Percentiles rank a stretch among this genome's conserved stretches.
Evolutionary conservation across 495 filamentous ascomycete species (phyloP).

Genomic region (Annulohypoxylon nitens): DNA sequence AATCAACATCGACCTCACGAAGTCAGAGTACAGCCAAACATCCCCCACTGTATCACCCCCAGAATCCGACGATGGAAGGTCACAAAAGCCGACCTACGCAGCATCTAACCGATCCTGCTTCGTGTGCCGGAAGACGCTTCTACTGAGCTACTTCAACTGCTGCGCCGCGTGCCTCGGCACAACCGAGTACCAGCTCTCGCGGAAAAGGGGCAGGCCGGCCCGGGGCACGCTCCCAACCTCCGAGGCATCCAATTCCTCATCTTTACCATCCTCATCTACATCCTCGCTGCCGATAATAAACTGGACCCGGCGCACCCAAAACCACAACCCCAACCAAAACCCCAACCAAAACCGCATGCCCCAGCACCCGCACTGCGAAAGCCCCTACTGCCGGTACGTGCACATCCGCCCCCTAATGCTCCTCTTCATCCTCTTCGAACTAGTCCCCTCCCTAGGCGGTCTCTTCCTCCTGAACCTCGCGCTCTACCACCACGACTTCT

Average conservation of each 20-base stretch:
- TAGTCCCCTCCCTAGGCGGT: constrained; percentile 12
- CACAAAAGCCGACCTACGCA: neutral
- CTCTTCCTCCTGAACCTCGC: constrained; percentile 28
- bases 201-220: neutral
- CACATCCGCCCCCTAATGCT: constrained; percentile 33
- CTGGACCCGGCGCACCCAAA: neutral
- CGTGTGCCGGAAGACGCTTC: constrained; percentile 47
- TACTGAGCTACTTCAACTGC: constrained; percentile 48
- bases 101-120: constrained; percentile 51
- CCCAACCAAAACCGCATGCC: no score
- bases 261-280: constrained; percentile 9
- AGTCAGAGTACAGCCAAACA: constrained; percentile 21
- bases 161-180: constrained; percentile 40
- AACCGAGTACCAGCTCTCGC: constrained; percentile 10
- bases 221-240: constrained; percentile 9
- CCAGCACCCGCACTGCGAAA: constrained; percentile 29
- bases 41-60: constrained; percentile 10
- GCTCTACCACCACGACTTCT: constrained; percentile 39
- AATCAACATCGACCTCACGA: constrained; percentile 24
- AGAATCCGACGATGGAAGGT: neutral
- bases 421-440: constrained; percentile 35
- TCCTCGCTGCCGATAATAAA: neutral
- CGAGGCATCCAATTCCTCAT: neutral
- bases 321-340: no score
- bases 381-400: constrained; percentile 34